phyloP scores from a whole-genome alignment of 371 early-diverging fungal species.

The Smittium culicis region DNA sequence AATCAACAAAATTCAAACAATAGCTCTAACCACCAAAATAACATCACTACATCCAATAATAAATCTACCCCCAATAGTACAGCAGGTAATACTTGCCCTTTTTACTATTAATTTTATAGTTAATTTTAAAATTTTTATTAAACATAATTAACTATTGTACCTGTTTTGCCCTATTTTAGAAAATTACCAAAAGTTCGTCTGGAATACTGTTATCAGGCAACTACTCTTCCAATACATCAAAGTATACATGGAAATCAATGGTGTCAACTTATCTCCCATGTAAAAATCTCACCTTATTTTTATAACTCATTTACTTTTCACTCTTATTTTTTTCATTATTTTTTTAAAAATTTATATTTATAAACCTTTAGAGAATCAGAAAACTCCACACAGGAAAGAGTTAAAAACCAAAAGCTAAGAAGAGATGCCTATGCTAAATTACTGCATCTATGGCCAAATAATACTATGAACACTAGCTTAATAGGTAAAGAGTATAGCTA shows the following conservation, averaged over 20 bases:
- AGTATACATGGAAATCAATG: slow-evolving; percentile 25
- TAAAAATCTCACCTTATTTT: background rate
- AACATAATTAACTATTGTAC: no score
- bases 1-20: slow-evolving; percentile 9
- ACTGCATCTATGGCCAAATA: slow-evolving; percentile 27
- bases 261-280: slow-evolving; percentile 15
- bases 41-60: background rate
- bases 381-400: slow-evolving; percentile 18
- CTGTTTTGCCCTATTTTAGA: no score
- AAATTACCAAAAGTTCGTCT: slow-evolving; percentile 24
- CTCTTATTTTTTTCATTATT: background rate
- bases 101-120: no score
- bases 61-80: background rate
- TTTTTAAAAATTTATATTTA: background rate
- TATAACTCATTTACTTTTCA: background rate
- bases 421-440: slow-evolving; percentile 33
- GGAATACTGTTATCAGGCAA: slow-evolving; percentile 34
- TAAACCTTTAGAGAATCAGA: background rate
- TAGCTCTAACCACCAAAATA: slow-evolving; percentile 13
- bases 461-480: slow-evolving; percentile 29
- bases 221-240: slow-evolving; percentile 32
- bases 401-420: slow-evolving; percentile 28
- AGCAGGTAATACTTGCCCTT: no score
- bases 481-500: slow-evolving; percentile 33
- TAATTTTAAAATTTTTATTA: no score